These are phyloP conservation scores for Gyrodon lividus DNA, from an alignment of 768 basidiomycete genomes.

Conservation along the genomic window DNA sequence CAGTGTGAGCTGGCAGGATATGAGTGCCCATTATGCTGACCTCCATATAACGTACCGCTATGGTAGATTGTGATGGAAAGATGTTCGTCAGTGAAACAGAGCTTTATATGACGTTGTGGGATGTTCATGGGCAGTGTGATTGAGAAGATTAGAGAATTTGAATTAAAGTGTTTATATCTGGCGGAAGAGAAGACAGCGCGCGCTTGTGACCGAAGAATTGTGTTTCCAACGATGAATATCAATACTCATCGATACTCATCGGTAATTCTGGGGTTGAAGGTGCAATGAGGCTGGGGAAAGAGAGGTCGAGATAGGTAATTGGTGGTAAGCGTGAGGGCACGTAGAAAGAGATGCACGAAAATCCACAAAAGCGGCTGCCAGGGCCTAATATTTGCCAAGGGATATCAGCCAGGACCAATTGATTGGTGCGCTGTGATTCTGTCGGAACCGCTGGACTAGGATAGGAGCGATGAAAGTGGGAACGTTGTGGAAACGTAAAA, in stretches of 20 bases:
- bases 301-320: background rate
- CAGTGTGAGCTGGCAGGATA: background rate
- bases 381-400: too few species aligned
- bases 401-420: constrained; percentile 1
- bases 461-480: too few species aligned
- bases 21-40: background rate
- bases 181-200: background rate
- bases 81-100: background rate
- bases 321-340: background rate
- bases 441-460: too few species aligned
- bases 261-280: background rate
- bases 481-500: too few species aligned
- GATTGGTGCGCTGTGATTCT: too few species aligned
- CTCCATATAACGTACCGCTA: background rate
- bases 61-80: background rate
- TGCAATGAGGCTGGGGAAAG: background rate
- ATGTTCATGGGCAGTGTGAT: too few species aligned
- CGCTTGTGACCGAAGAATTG: too few species aligned
- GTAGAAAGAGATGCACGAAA: constrained; percentile 3
- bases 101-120: too few species aligned
- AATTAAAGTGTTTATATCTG: constrained; percentile 9
- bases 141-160: constrained; percentile 7
- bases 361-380: too few species aligned
- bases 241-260: too few species aligned
- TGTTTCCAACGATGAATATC: too few species aligned